These are phyloP conservation scores for Leucocoprinus sp. DNA, from an alignment of 768 basidiomycete species.

Conservation along the genomic window DNA sequence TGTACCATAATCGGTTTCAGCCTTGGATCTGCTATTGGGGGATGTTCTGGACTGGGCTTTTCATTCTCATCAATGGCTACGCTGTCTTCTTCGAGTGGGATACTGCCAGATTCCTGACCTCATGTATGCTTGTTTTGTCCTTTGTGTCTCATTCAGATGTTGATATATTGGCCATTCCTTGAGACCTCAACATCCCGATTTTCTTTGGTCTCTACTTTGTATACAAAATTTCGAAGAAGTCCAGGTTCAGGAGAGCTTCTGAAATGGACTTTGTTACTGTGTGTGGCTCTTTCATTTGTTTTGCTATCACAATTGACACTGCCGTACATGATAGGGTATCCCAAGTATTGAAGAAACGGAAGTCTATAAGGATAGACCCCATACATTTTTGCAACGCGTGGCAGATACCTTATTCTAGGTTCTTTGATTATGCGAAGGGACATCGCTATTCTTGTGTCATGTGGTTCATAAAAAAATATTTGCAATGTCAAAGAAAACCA, in stretches of 20 bases:
- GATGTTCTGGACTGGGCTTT: conserved; percentile 52
- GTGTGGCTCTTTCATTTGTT: conserved; percentile 14
- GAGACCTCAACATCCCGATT: conserved; percentile 43
- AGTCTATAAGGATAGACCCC: conserved; percentile 38
- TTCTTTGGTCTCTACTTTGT: conserved; percentile 35
- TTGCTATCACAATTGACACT: no score
- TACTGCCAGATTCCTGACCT: conserved; percentile 38
- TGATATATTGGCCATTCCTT: neutral
- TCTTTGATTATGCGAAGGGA: neutral
- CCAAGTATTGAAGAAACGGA: conserved; percentile 68
- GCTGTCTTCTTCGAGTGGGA: conserved; percentile 61
- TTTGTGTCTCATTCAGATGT: neutral
- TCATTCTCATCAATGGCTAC: conserved; percentile 46
- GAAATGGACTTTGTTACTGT: conserved; percentile 73
- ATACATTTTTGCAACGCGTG: conserved; percentile 42
- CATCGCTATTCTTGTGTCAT: no score
- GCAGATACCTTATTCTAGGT: conserved; percentile 45
- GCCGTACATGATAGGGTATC: conserved; percentile 50
- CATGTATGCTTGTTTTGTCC: conserved; percentile 23
- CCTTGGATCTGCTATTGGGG: conserved; percentile 69
- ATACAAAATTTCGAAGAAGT: conserved; percentile 33
- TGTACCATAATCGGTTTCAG: conserved; percentile 54
- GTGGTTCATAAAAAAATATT: no score
- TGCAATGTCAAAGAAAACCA: no score
- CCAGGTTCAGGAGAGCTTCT: conserved; percentile 41